Percentiles rank a stretch among this genome's conserved stretches.
These are phyloP conservation scores for Flueggea neowawraea DNA, from an alignment of 441 rosid genomes.

Conservation along the genomic window DNA sequence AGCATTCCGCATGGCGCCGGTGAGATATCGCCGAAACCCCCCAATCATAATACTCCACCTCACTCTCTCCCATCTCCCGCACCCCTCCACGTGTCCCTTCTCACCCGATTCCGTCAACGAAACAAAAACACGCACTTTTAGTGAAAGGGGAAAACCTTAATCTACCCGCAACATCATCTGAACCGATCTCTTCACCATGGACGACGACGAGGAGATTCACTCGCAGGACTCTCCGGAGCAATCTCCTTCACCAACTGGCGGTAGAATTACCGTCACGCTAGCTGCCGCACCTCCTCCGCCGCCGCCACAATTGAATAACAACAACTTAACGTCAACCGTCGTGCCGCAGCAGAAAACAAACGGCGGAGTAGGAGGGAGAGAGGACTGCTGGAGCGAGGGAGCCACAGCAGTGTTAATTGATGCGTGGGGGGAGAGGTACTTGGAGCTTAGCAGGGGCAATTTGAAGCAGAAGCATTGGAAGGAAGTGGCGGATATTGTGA, in stretches of 20 bases:
- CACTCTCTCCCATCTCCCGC: constrained; percentile 18
- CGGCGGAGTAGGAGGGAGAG: constrained; percentile 61
- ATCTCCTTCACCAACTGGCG: constrained; percentile 43
- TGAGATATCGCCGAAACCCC: constrained; percentile 29
- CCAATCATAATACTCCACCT: constrained; percentile 48
- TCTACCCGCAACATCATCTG: too few relatives aligned
- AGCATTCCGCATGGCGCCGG: constrained; percentile 39
- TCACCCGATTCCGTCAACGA: too few relatives aligned
- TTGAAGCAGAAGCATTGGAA: constrained; percentile 97
- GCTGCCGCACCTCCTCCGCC: constrained; percentile 31
- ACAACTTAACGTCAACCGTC: constrained; percentile 28
- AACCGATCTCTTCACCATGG: constrained; percentile 50
- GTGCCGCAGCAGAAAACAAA: constrained; percentile 31
- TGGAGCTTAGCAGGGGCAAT: constrained; percentile 79
- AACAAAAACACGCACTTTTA: too few relatives aligned
- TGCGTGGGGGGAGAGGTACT: constrained; percentile 86
- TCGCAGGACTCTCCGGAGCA: constrained; percentile 41
- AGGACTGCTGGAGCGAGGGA: constrained; percentile 97
- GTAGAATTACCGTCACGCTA: constrained; percentile 56
- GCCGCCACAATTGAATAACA: constrained; percentile 10
- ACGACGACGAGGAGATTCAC: constrained; percentile 70
- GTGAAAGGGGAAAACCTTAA: neutral
- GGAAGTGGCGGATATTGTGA: constrained; percentile 89
- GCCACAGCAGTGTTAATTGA: constrained; percentile 88
- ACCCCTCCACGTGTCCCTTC: too few relatives aligned